phyloP scores from a whole-genome alignment of 108 stramenopile genomes.

The Aureococcus anophagefferens region DNA sequence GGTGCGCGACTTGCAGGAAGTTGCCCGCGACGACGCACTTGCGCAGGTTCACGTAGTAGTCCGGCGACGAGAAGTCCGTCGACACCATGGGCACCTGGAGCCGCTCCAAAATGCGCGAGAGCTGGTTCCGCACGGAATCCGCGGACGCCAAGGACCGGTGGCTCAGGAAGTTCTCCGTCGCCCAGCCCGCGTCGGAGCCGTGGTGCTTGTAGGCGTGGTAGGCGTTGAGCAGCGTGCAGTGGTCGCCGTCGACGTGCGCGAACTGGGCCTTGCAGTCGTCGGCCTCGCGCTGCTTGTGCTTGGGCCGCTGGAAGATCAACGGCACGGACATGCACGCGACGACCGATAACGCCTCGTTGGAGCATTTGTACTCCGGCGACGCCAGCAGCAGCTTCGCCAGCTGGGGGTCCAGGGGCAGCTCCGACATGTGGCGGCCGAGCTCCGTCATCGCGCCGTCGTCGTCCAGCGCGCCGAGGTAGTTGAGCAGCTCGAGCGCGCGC shows the following conservation, averaged over 20 bases:
- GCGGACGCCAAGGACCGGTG: slow-evolving; percentile 80
- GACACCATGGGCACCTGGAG: slow-evolving; percentile 71
- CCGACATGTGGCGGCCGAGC: slow-evolving; percentile 90
- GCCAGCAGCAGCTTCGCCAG: slow-evolving; percentile 86
- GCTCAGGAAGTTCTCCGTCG: slow-evolving; percentile 95
- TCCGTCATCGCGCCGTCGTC: slow-evolving; percentile 96
- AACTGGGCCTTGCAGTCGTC: slow-evolving; percentile 99
- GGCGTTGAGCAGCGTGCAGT: slow-evolving; percentile 90
- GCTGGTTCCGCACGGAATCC: slow-evolving; percentile 77
- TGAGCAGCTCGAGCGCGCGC: slow-evolving; percentile 91
- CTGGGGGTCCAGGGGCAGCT: slow-evolving; percentile 77
- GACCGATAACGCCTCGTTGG: slow-evolving; percentile 89
- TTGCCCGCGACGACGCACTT: slow-evolving; percentile 75
- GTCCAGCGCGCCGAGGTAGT: slow-evolving; percentile 93
- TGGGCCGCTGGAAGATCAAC: slow-evolving; percentile 89
- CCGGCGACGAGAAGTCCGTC: slow-evolving; percentile 68
- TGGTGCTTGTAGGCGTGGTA: slow-evolving; percentile 79
- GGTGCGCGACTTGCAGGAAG: slow-evolving; percentile 93
- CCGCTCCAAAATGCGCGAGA: slow-evolving; percentile 72
- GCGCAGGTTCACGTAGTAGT: slow-evolving; percentile 78
- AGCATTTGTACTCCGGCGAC: slow-evolving; percentile 86
- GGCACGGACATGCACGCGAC: slow-evolving; percentile 91
- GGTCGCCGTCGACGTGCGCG: slow-evolving; percentile 85
- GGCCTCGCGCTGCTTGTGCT: slow-evolving; percentile 82
- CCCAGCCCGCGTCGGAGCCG: slow-evolving; percentile 82